Percentiles rank a stretch among this genome's conserved stretches.
phyloP scores from a whole-genome alignment of 148 eudicot species.

The Spergularia marina region DNA sequence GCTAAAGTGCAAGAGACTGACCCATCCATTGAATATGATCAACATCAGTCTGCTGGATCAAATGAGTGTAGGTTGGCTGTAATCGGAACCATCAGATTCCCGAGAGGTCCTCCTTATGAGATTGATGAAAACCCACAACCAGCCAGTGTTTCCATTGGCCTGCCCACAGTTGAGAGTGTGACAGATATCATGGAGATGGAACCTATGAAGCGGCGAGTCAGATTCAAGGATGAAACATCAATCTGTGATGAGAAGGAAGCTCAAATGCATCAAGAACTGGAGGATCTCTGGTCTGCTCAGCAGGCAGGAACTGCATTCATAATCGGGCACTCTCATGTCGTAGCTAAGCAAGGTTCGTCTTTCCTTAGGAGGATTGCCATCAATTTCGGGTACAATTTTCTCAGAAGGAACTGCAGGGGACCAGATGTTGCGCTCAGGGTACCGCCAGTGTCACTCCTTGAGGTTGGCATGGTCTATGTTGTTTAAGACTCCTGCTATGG shows the following conservation, averaged over 20 bases:
- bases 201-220: constrained; percentile 38
- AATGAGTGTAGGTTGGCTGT: constrained; percentile 50
- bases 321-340: constrained; percentile 79
- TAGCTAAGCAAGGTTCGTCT: constrained; percentile 85
- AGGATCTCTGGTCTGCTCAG: constrained; percentile 60
- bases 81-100: constrained; percentile 47
- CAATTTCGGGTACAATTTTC: constrained; percentile 74
- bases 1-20: constrained; percentile 27
- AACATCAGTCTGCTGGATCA: constrained; percentile 33
- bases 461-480: constrained; percentile 95
- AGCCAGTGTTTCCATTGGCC: constrained; percentile 62
- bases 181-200: constrained; percentile 49
- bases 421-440: constrained; percentile 72
- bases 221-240: constrained; percentile 46
- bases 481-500: constrained; percentile 30
- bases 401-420: constrained; percentile 82
- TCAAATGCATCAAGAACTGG: constrained; percentile 54
- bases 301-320: constrained; percentile 86
- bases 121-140: constrained; percentile 49
- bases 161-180: constrained; percentile 50
- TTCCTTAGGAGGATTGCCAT: constrained; percentile 61
- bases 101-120: constrained; percentile 44
- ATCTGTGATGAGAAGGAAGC: constrained; percentile 33
- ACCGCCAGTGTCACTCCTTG: constrained; percentile 80
- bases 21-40: constrained; percentile 29